These are phyloP conservation scores for Fusarium gaditjirri DNA, from an alignment of 2,329 filamentous ascomycete species.

Conservation along the genomic window DNA sequence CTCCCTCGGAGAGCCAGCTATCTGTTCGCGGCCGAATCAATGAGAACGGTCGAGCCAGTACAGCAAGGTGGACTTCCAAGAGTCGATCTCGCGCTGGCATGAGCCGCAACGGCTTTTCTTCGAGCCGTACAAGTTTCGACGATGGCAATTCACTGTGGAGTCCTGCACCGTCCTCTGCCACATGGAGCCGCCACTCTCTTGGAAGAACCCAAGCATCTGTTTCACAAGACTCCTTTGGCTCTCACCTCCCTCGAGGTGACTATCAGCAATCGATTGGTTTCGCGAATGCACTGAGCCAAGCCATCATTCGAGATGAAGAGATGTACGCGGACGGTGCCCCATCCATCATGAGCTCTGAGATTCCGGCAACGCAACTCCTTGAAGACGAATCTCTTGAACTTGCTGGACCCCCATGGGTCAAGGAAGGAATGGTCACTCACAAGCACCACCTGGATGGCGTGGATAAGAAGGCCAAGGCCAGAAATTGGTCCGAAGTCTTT, in stretches of 20 bases:
- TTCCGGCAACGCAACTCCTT: slow-evolving; percentile 72
- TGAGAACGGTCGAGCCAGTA: slow-evolving; percentile 64
- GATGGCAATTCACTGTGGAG: slow-evolving; percentile 92
- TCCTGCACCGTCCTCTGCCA: slow-evolving; percentile 84
- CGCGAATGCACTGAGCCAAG: slow-evolving; percentile 94
- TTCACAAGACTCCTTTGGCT: slow-evolving; percentile 90
- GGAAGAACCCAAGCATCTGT: slow-evolving; percentile 91
- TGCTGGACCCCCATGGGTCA: slow-evolving; percentile 95
- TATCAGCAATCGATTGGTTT: slow-evolving; percentile 98
- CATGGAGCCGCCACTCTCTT: slow-evolving; percentile 93
- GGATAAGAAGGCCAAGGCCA: slow-evolving; percentile 92
- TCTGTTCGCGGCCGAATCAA: slow-evolving; percentile 76
- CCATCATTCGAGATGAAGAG: slow-evolving; percentile 91
- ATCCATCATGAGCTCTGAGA: slow-evolving; percentile 69
- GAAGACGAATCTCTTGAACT: slow-evolving; percentile 95
- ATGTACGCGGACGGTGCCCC: slow-evolving; percentile 61
- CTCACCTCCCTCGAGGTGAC: slow-evolving; percentile 78
- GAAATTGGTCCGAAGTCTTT: slow-evolving; percentile 95
- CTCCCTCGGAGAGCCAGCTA: slow-evolving; percentile 82
- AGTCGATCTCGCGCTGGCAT: slow-evolving; percentile 82
- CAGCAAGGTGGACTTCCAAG: slow-evolving; percentile 84
- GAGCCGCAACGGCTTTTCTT: slow-evolving; percentile 82
- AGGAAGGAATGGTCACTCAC: slow-evolving; percentile 94
- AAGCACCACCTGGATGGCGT: slow-evolving; percentile 94
- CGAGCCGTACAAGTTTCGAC: slow-evolving; percentile 93